Evolutionary conservation across 805 yeast species (phyloP).

Genomic region (Barnettozyma californica): DNA sequence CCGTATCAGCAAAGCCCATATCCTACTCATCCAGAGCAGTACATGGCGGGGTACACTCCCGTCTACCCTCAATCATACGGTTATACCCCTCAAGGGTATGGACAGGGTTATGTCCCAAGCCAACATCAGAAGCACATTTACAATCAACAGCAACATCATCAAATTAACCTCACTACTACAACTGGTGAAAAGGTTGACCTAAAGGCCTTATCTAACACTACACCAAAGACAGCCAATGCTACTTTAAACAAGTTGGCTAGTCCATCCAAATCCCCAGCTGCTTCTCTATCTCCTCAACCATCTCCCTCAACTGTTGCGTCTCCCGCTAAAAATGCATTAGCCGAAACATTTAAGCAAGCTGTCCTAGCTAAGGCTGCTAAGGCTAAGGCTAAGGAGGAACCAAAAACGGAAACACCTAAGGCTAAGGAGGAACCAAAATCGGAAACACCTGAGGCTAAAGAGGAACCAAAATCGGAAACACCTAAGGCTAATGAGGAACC

Average conservation of each 20-base stretch:
- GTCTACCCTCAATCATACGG: slow-evolving; percentile 7
- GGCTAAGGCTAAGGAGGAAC: slow-evolving; percentile 15
- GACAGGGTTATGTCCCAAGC: slow-evolving; percentile 2
- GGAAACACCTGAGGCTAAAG: slow-evolving; percentile 16
- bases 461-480: slow-evolving; percentile 5
- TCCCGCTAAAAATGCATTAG: slow-evolving; percentile 2
- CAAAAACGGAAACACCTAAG: slow-evolving; percentile 5
- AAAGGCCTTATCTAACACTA: slow-evolving; percentile 11
- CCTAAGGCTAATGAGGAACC: neutral
- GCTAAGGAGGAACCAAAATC: slow-evolving; percentile 11
- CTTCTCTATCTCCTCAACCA: slow-evolving; percentile 12
- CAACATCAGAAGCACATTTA: slow-evolving; percentile 1
- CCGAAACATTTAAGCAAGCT: slow-evolving; percentile 13
- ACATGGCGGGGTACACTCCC: slow-evolving; percentile 9
- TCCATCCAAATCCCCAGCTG: slow-evolving; percentile 14
- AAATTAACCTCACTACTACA: slow-evolving; percentile 20
- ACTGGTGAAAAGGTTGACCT: slow-evolving; percentile 24
- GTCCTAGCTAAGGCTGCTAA: slow-evolving; percentile 20
- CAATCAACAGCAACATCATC: slow-evolving; percentile 10
- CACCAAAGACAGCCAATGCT: slow-evolving; percentile 18
- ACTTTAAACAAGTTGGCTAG: slow-evolving; percentile 14
- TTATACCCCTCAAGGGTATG: slow-evolving; percentile 9
- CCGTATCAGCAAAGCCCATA: slow-evolving; percentile 1
- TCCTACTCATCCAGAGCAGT: slow-evolving; percentile 3
- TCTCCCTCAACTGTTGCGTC: slow-evolving; percentile 13